These are phyloP conservation scores for Rhazya stricta DNA, from an alignment of 257 asterid species.

Conservation along the genomic window DNA sequence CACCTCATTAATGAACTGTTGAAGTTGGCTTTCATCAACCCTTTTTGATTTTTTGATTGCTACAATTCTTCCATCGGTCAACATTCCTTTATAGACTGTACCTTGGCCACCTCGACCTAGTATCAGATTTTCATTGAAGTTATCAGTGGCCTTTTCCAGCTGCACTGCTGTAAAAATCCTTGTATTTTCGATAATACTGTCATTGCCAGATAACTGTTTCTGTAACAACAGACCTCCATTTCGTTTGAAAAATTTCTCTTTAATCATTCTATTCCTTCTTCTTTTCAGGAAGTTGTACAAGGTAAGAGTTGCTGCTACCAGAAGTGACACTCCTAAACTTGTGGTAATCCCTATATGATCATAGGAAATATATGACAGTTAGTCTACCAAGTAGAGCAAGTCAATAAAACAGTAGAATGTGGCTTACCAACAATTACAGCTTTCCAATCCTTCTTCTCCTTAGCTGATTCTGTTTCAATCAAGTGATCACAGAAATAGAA, in stretches of 20 bases:
- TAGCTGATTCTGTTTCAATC: too few relatives aligned
- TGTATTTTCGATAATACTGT: conserved; percentile 11
- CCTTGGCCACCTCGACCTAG: not conserved
- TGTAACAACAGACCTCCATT: conserved; percentile 12
- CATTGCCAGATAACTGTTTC: conserved; percentile 17
- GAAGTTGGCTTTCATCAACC: conserved; percentile 3
- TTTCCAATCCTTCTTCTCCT: too few relatives aligned
- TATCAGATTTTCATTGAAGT: too few relatives aligned
- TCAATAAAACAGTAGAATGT: too few relatives aligned
- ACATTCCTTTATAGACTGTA: conserved; percentile 15
- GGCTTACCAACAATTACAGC: too few relatives aligned
- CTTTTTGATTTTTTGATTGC: conserved; percentile 5
- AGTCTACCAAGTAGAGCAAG: too few relatives aligned
- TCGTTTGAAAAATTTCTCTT: too few relatives aligned
- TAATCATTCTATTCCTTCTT: not conserved
- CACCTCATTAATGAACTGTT: conserved; percentile 14
- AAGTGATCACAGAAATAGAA: too few relatives aligned
- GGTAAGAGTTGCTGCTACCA: not conserved
- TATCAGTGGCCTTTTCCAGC: conserved; percentile 20
- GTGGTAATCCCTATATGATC: not conserved
- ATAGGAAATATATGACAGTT: too few relatives aligned
- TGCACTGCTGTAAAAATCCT: conserved; percentile 18
- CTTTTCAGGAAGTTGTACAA: conserved; percentile 4
- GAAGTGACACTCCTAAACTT: not conserved
- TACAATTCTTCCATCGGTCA: conserved; percentile 17